Evolutionary conservation across 352 stramenopile species (phyloP), one percentile per base, ranked within the genome.

Genomic region (Phytopythium helicoides): DNA sequence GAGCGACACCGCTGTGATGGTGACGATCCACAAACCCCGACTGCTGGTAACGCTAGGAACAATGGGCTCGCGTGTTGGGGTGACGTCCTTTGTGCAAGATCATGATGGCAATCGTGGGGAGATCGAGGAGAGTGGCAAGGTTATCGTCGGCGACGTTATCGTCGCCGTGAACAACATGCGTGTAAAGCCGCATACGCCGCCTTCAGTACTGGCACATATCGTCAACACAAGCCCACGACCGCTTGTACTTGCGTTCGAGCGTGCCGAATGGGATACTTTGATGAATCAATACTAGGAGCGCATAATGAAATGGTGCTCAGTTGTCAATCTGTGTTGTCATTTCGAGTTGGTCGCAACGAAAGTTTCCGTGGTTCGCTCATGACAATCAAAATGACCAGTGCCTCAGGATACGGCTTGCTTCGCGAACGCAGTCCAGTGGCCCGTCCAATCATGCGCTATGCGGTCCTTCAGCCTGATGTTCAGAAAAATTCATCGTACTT

Each of bases 401-500:
- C n/a, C n/a, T n/a, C n/a, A n/a, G n/a, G n/a, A n/a, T n/a, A n/a
- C n/a, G n/a, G n/a, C n/a, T n/a, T n/a, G n/a, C n/a, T n/a, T n/a
- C n/a, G n/a, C n/a, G n/a, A n/a, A n/a, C n/a, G n/a, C n/a, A n/a
- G n/a, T n/a, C n/a, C n/a, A n/a, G n/a, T n/a, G n/a, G n/a, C n/a
- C n/a, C n/a, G n/a, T n/a, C n/a, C n/a, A n/a, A n/a, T 33, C 28
- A 9, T 33, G 28, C 5, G 9, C 28, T 33, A 33, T 33, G 9
- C 28, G 28, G 5, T 33, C 28, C 28, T 33, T 33, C 28, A 33
- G 28, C 9, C 28, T 9, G 9, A 9, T 5, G 12, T 36, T 72
- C 61, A 93, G 55, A 94, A 92, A 28, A 89, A 68, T 58, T 87
- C 89, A 57, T 92, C 82, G 61, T 89, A 92, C 50, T 90, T 91